phyloP scores from a whole-genome alignment of 2,329 filamentous ascomycete genomes.

The Elsinoe fawcettii region DNA sequence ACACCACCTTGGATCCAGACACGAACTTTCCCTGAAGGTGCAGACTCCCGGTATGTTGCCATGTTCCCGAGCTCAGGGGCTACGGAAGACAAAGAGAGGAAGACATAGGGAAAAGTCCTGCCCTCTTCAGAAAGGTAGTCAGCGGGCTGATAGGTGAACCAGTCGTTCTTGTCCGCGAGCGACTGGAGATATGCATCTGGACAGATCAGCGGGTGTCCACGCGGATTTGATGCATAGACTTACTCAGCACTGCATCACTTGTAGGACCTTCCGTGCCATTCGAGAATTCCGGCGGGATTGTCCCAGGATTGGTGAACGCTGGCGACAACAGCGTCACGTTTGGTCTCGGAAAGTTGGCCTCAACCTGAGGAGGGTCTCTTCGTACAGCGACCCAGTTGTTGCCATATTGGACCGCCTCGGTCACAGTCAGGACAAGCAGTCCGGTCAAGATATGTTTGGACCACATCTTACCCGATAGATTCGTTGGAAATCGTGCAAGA shows the following conservation, averaged over 20 bases:
- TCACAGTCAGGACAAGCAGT: slow-evolving; percentile 9
- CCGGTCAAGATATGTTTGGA: background rate
- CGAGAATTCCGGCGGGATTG: slow-evolving; percentile 25
- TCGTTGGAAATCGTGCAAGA: slow-evolving; percentile 2
- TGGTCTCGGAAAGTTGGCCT: slow-evolving; percentile 29
- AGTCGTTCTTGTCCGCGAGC: slow-evolving; percentile 29
- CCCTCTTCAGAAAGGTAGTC: slow-evolving; percentile 31
- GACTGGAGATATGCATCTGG: slow-evolving; percentile 23
- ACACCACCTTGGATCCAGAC: slow-evolving; percentile 33
- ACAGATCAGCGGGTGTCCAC: background rate
- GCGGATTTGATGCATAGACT: background rate
- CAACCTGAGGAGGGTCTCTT: slow-evolving; percentile 29
- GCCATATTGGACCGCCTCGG: slow-evolving; percentile 24
- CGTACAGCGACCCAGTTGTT: slow-evolving; percentile 26
- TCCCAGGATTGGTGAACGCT: slow-evolving; percentile 26
- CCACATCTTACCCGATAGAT: slow-evolving; percentile 12
- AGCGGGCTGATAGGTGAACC: slow-evolving; percentile 26
- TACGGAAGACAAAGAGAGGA: slow-evolving; percentile 20
- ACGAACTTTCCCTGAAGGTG: slow-evolving; percentile 25
- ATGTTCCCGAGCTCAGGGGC: slow-evolving; percentile 15
- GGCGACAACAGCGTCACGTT: slow-evolving; percentile 28
- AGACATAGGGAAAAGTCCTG: slow-evolving; percentile 28
- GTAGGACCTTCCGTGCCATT: slow-evolving; percentile 30
- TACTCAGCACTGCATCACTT: slow-evolving; percentile 21
- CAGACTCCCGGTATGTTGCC: slow-evolving; percentile 6